Conservation (phyloP, 2,329 filamentous ascomycete species). For the Lachnellula cervina region DNA sequence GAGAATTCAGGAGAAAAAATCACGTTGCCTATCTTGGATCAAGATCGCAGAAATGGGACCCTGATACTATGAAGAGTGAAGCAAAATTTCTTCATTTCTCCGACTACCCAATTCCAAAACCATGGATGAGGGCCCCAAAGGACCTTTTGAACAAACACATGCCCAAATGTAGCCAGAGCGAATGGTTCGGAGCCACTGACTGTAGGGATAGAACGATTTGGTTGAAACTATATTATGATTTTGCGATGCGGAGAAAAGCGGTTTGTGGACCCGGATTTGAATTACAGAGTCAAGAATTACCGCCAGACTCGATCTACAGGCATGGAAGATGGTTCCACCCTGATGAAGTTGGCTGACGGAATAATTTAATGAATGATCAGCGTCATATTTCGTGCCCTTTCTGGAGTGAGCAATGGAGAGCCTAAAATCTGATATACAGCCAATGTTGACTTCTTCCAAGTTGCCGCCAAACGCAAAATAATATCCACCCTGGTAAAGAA, state of each 20-base stretch:
- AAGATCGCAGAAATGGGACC: slow-evolving; percentile 46
- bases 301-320: slow-evolving; percentile 12
- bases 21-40: slow-evolving; percentile 48
- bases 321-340: slow-evolving; percentile 21
- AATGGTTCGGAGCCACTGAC: slow-evolving; percentile 28
- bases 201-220: slow-evolving; percentile 26
- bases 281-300: slow-evolving; percentile 17
- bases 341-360: slow-evolving; percentile 10
- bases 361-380: neutral
- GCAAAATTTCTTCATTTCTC: slow-evolving; percentile 57
- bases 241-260: slow-evolving; percentile 19
- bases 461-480: too few species aligned
- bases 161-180: slow-evolving; percentile 24
- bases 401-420: too few species aligned
- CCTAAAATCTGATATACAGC: too few species aligned
- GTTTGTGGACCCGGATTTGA: slow-evolving; percentile 28
- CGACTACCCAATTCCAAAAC: slow-evolving; percentile 57
- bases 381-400: neutral
- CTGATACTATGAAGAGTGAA: slow-evolving; percentile 44
- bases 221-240: slow-evolving; percentile 25
- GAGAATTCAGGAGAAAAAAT: slow-evolving; percentile 50
- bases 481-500: too few species aligned
- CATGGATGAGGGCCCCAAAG: slow-evolving; percentile 39
- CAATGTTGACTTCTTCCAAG: too few species aligned
- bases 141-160: slow-evolving; percentile 28